Conservation (phyloP, 805 yeast genomes). For the Yarrowia hollandica region DNA sequence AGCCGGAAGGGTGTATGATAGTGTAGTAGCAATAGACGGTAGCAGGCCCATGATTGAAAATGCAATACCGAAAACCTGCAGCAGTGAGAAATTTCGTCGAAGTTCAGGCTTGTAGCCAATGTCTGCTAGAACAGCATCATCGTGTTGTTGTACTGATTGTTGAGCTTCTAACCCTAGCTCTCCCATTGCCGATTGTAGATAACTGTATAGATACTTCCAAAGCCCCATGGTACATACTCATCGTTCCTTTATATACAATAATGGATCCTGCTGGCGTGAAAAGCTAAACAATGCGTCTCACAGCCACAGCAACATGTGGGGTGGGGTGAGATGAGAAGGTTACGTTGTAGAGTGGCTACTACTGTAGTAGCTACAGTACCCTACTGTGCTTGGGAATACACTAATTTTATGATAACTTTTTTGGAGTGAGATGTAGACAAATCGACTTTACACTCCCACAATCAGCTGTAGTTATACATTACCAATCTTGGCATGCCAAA, state of each 20-base stretch:
- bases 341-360: too few relatives aligned
- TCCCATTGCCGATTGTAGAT: neutral
- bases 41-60: constrained; percentile 71
- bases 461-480: too few relatives aligned
- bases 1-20: constrained; percentile 55
- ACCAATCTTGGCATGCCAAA: neutral
- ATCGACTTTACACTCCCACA: neutral
- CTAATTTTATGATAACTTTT: too few relatives aligned
- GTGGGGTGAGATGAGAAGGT: neutral
- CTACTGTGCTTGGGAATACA: too few relatives aligned
- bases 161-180: constrained; percentile 18
- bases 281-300: neutral
- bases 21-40: constrained; percentile 56
- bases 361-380: too few relatives aligned
- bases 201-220: too few relatives aligned
- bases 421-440: neutral
- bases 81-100: constrained; percentile 57
- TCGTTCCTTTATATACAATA: neutral
- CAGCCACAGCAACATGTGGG: neutral
- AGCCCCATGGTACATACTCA: neutral
- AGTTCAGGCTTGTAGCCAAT: constrained; percentile 76
- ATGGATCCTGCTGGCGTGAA: neutral
- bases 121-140: constrained; percentile 42
- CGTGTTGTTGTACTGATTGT: neutral
- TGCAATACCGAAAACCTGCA: constrained; percentile 70